Conservation (phyloP, 208 protist species). For the Trypanosomatidae sp. region DNA sequence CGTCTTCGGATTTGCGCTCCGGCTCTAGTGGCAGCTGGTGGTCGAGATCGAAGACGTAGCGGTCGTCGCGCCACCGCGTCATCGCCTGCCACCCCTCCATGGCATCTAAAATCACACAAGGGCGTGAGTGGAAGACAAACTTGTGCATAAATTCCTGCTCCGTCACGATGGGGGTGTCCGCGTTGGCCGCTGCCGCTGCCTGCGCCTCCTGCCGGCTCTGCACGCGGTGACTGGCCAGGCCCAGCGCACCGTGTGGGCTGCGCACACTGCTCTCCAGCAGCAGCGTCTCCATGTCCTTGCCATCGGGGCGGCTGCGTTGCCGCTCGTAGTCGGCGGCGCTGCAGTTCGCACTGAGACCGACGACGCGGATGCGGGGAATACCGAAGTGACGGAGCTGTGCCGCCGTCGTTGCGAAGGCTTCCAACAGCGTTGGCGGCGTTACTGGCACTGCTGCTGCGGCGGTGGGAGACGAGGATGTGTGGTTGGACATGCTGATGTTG, state of each 20-base stretch:
- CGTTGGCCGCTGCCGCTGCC: slow-evolving; percentile 5
- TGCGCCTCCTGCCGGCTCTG: slow-evolving; percentile 2
- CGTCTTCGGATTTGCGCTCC: slow-evolving; percentile 17
- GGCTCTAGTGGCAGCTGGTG: slow-evolving; percentile 43
- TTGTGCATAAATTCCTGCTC: slow-evolving; percentile 84
- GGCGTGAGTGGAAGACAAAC: slow-evolving; percentile 82
- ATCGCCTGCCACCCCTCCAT: slow-evolving; percentile 75
- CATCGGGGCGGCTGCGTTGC: slow-evolving; percentile 13
- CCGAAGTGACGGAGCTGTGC: slow-evolving; percentile 68
- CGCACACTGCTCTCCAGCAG: slow-evolving; percentile 24
- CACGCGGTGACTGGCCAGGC: slow-evolving; percentile 13
- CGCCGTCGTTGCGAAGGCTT: slow-evolving; percentile 65
- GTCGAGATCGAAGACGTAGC: slow-evolving; percentile 79
- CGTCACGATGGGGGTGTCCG: slow-evolving; percentile 39
- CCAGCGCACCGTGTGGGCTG: slow-evolving; percentile 6
- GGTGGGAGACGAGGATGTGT: background rate
- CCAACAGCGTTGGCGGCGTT: slow-evolving; percentile 36
- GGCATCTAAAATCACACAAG: slow-evolving; percentile 77
- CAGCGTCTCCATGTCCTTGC: slow-evolving; percentile 30
- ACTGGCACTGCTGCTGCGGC: background rate
- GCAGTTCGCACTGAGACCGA: slow-evolving; percentile 51
- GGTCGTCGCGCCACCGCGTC: slow-evolving; percentile 65
- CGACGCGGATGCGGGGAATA: slow-evolving; percentile 70
- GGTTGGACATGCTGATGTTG: too few relatives aligned
- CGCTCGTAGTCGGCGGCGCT: slow-evolving; percentile 12